Evolutionary conservation across 331 rosid species (phyloP).

Genomic region (Malus hybrid): DNA sequence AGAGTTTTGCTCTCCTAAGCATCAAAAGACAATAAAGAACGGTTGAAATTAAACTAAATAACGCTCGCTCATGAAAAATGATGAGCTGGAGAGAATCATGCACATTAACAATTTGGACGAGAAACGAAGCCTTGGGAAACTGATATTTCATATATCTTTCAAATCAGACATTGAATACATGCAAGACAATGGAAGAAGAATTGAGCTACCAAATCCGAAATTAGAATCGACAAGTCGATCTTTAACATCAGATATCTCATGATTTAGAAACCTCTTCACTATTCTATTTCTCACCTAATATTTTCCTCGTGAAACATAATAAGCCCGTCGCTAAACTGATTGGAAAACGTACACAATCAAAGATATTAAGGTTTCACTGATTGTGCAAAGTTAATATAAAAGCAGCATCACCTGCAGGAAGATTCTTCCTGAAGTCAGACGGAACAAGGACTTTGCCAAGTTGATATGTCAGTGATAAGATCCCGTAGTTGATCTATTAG

Average conservation of each 20-base stretch:
- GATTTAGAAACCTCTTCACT: not conserved
- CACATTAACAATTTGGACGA: too few species aligned
- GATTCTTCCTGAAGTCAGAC: constrained; percentile 26
- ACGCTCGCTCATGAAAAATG: too few species aligned
- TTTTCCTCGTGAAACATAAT: not conserved
- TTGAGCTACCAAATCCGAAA: not conserved
- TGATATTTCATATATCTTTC: too few species aligned
- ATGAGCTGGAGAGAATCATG: too few species aligned
- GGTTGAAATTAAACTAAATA: too few species aligned
- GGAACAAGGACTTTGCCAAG: constrained; percentile 90
- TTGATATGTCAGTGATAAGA: constrained; percentile 74
- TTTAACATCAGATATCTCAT: not conserved
- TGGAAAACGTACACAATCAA: not conserved
- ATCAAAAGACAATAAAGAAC: too few species aligned
- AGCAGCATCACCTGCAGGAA: not conserved
- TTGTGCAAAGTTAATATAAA: not conserved
- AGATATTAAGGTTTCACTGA: not conserved
- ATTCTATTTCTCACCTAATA: not conserved
- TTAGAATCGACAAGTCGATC: not conserved
- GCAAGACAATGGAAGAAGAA: too few species aligned
- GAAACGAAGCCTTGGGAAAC: too few species aligned
- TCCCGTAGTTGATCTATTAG: constrained; percentile 80
- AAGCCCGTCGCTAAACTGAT: not conserved
- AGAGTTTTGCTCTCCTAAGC: too few species aligned
- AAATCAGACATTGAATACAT: too few species aligned